These are phyloP conservation scores for Botrytis cinerea DNA, from an alignment of 2,329 filamentous ascomycete species.

Conservation along the genomic window DNA sequence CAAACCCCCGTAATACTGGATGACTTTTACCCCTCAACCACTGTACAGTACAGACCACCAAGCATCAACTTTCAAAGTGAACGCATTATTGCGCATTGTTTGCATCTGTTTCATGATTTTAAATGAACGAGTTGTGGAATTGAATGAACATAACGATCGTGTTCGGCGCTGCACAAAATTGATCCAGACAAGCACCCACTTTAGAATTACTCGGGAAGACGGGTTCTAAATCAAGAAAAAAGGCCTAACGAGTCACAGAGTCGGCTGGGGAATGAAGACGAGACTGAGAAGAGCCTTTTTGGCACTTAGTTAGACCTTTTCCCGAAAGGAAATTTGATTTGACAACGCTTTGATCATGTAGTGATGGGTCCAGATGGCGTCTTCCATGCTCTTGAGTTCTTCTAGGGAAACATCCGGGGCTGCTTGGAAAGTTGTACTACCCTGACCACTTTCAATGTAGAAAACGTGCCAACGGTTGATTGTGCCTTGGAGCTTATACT, in stretches of 20 bases:
- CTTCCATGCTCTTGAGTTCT: slow-evolving; percentile 17
- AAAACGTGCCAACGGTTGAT: slow-evolving; percentile 21
- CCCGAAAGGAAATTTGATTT: slow-evolving; percentile 17
- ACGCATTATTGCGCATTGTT: slow-evolving; percentile 2
- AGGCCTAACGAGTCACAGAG: neutral
- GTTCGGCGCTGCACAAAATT: slow-evolving; percentile 1
- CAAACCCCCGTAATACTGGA: neutral
- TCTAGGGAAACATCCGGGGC: slow-evolving; percentile 19
- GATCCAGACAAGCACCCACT: neutral
- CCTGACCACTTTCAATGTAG: neutral
- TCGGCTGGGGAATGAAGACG: slow-evolving; percentile 10
- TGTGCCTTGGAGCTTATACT: slow-evolving; percentile 2
- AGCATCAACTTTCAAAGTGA: neutral
- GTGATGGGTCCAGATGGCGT: slow-evolving; percentile 22
- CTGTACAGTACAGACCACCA: neutral
- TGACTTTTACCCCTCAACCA: neutral
- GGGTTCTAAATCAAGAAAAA: neutral
- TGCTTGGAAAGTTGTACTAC: neutral
- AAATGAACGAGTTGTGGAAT: neutral
- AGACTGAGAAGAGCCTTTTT: neutral
- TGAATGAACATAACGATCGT: neutral
- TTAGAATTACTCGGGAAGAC: neutral
- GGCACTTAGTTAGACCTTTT: neutral
- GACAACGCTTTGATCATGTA: slow-evolving; percentile 13
- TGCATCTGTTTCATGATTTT: slow-evolving; percentile 3